phyloP scores from a whole-genome alignment of 768 basidiomycete genomes.

The Clathrus columnatus region DNA sequence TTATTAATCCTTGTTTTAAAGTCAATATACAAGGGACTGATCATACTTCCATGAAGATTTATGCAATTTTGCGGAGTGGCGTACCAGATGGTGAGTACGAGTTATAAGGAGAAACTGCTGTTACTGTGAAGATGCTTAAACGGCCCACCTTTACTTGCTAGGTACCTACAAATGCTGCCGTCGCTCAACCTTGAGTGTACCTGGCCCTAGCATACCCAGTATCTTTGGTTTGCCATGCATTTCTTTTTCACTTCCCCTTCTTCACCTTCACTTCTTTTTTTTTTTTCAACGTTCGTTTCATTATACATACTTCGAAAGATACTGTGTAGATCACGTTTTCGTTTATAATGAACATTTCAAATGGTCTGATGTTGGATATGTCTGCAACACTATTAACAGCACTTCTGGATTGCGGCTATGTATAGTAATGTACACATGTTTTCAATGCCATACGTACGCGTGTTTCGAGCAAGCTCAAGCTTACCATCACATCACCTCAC shows the following conservation, averaged over 20 bases:
- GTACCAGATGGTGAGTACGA: constrained; percentile 43
- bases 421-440: neutral
- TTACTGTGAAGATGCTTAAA: neutral
- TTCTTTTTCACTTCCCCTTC: neutral
- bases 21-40: no score
- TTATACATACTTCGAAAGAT: neutral
- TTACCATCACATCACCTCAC: neutral
- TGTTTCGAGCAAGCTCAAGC: no score
- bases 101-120: neutral
- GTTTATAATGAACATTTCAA: neutral
- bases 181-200: constrained; percentile 10
- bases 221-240: neutral
- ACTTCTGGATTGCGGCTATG: neutral
- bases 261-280: no score
- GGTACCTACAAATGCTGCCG: constrained; percentile 7
- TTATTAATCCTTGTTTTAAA: neutral
- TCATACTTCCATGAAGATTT: constrained; percentile 28
- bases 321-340: neutral
- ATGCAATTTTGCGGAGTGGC: constrained; percentile 50
- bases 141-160: neutral
- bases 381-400: neutral
- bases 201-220: no score
- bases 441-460: neutral
- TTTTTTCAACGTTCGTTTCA: neutral
- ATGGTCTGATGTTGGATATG: neutral